phyloP scores from a whole-genome alignment of 768 basidiomycete species.

The Xanthoconium stramineum region DNA sequence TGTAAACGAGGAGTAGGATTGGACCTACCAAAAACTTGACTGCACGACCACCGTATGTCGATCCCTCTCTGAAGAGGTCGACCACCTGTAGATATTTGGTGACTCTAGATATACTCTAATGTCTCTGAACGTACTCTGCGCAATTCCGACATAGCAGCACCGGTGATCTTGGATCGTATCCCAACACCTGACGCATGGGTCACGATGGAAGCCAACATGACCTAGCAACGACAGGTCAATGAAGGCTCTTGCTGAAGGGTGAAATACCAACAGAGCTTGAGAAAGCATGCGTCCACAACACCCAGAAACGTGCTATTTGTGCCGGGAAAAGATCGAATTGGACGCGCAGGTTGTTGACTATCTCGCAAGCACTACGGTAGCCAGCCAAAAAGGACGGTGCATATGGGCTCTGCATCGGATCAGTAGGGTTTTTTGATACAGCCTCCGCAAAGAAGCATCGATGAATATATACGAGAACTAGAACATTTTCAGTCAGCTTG shows the following conservation, averaged over 20 bases:
- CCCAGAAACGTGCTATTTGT: constrained; percentile 66
- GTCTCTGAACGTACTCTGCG: constrained; percentile 28
- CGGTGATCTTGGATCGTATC: constrained; percentile 60
- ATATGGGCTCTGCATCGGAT: constrained; percentile 68
- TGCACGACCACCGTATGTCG: constrained; percentile 60
- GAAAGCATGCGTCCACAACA: constrained; percentile 71
- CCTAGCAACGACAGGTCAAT: constrained; percentile 36
- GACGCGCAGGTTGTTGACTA: constrained; percentile 45
- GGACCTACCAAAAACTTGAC: constrained; percentile 63
- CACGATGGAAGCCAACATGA: constrained; percentile 76
- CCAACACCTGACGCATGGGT: constrained; percentile 52
- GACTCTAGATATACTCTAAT: neutral
- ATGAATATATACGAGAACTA: constrained; percentile 72
- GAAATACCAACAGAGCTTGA: constrained; percentile 51
- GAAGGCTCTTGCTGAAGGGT: neutral
- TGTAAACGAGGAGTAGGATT: neutral
- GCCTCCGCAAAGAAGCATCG: constrained; percentile 78
- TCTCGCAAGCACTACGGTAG: constrained; percentile 61
- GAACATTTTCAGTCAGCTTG: neutral
- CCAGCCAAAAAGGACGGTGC: constrained; percentile 67
- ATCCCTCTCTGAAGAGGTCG: constrained; percentile 64
- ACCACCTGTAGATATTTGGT: constrained; percentile 37
- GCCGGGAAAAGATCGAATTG: constrained; percentile 52
- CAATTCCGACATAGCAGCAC: constrained; percentile 66
- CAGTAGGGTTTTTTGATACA: constrained; percentile 55